These are phyloP conservation scores for Daldinia loculata DNA, from an alignment of 495 filamentous ascomycete species.

Conservation along the genomic window DNA sequence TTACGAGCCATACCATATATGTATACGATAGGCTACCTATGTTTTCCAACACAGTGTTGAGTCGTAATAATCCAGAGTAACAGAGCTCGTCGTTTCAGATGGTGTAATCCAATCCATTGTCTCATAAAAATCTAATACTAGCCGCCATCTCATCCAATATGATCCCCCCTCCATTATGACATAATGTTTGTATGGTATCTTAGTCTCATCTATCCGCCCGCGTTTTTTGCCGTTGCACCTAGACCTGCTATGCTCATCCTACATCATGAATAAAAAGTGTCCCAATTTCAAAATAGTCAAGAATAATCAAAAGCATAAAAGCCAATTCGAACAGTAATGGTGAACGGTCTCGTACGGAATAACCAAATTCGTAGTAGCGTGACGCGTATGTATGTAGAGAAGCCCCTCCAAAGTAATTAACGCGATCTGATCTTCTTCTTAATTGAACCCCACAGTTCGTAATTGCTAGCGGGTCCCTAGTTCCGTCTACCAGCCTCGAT, in stretches of 20 bases:
- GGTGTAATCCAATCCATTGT: not conserved
- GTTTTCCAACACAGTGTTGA: not conserved
- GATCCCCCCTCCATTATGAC: constrained; percentile 12
- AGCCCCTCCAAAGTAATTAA: constrained; percentile 31
- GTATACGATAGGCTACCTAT: not conserved
- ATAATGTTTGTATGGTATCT: constrained; percentile 16
- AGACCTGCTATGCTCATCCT: constrained; percentile 1
- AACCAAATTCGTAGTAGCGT: constrained; percentile 9
- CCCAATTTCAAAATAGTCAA: not conserved
- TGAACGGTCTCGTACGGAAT: not conserved
- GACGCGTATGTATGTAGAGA: constrained; percentile 24
- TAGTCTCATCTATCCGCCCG: constrained; percentile 23
- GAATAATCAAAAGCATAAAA: not conserved
- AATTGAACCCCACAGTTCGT: constrained; percentile 17
- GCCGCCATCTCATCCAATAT: not conserved
- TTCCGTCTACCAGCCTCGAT: constrained; percentile 45
- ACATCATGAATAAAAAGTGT: constrained; percentile 4
- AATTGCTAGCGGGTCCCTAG: constrained; percentile 19
- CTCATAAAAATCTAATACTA: not conserved
- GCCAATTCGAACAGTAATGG: not conserved
- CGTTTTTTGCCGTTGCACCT: constrained; percentile 19
- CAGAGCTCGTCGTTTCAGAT: constrained; percentile 6
- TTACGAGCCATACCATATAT: constrained; percentile 15
- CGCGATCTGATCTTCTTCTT: constrained; percentile 7
- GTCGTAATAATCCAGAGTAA: not conserved